Percentiles rank a stretch among this genome's conserved stretches.
Conservation (phyloP, 2,329 filamentous ascomycete genomes). For the Trichoderma sp. region DNA sequence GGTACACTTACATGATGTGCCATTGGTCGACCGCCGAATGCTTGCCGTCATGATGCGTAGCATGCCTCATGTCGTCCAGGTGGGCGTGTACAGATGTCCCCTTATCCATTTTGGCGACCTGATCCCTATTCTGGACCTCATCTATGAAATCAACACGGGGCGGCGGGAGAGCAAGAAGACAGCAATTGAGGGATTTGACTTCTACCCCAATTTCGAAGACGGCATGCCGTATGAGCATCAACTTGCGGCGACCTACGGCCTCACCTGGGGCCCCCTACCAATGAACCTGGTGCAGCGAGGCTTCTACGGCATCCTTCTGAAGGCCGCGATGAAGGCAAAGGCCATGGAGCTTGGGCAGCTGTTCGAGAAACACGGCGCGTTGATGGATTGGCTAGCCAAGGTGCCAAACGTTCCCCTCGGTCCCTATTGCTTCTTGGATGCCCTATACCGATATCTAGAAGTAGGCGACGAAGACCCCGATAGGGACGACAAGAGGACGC, state of each 20-base stretch:
- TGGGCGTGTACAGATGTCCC: slow-evolving; percentile 45
- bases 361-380: slow-evolving; percentile 38
- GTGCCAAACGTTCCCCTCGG: slow-evolving; percentile 39
- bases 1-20: slow-evolving; percentile 39
- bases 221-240: slow-evolving; percentile 34
- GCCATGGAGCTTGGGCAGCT: slow-evolving; percentile 38
- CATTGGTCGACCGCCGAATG: slow-evolving; percentile 40
- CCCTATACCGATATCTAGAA: slow-evolving; percentile 38
- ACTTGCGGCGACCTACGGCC: slow-evolving; percentile 35
- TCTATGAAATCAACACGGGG: slow-evolving; percentile 41
- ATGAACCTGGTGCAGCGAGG: slow-evolving; percentile 40
- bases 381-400: slow-evolving; percentile 37
- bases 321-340: slow-evolving; percentile 41
- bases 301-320: slow-evolving; percentile 40
- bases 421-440: slow-evolving; percentile 41
- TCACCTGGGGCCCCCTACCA: slow-evolving; percentile 35
- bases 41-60: slow-evolving; percentile 42
- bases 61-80: slow-evolving; percentile 38
- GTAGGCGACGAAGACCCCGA: slow-evolving; percentile 15
- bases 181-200: slow-evolving; percentile 38
- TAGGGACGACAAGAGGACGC: slow-evolving; percentile 26
- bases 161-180: slow-evolving; percentile 29
- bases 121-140: slow-evolving; percentile 41
- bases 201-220: slow-evolving; percentile 40
- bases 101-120: slow-evolving; percentile 44